These are phyloP conservation scores for Ogataea naganishii DNA, from an alignment of 805 yeast species.

Conservation along the genomic window DNA sequence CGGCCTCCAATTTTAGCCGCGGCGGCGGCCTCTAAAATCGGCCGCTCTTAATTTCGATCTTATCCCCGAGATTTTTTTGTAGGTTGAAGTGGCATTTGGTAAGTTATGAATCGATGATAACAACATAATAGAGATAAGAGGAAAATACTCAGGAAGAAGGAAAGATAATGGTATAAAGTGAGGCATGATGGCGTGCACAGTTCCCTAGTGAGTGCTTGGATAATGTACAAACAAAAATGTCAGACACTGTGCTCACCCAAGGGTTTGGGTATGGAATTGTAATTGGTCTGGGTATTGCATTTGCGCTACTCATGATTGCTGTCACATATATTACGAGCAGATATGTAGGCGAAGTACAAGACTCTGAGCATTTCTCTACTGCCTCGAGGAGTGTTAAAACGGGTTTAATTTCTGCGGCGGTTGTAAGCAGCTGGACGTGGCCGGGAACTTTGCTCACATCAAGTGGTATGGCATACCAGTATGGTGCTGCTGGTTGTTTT, in stretches of 20 bases:
- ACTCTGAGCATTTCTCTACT: slow-evolving; percentile 36
- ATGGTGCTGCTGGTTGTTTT: slow-evolving; percentile 13
- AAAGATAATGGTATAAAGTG: too few relatives aligned
- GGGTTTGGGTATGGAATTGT: slow-evolving; percentile 3
- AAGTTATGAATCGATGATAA: too few relatives aligned
- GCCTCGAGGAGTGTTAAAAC: slow-evolving; percentile 35
- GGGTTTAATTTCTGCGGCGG: slow-evolving; percentile 33
- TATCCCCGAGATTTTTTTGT: too few relatives aligned
- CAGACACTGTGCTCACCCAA: slow-evolving; percentile 1
- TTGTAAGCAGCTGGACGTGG: slow-evolving; percentile 32
- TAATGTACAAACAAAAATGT: neutral
- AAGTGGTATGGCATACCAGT: slow-evolving; percentile 14
- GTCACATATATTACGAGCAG: slow-evolving; percentile 28
- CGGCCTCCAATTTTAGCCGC: slow-evolving; percentile 1
- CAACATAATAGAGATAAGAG: too few relatives aligned
- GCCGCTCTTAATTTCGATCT: too few relatives aligned
- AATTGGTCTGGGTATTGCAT: slow-evolving; percentile 1
- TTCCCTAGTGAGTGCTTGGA: neutral
- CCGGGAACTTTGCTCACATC: slow-evolving; percentile 19
- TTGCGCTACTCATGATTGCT: slow-evolving; percentile 23
- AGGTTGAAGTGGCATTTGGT: too few relatives aligned
- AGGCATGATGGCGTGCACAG: neutral
- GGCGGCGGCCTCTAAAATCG: too few relatives aligned
- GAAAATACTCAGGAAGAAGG: too few relatives aligned
- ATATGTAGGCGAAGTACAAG: slow-evolving; percentile 29